Percentiles rank a stretch among this genome's conserved stretches.
Evolutionary conservation across 495 filamentous ascomycete species (phyloP).

Genomic region (Copromyces sp.): DNA sequence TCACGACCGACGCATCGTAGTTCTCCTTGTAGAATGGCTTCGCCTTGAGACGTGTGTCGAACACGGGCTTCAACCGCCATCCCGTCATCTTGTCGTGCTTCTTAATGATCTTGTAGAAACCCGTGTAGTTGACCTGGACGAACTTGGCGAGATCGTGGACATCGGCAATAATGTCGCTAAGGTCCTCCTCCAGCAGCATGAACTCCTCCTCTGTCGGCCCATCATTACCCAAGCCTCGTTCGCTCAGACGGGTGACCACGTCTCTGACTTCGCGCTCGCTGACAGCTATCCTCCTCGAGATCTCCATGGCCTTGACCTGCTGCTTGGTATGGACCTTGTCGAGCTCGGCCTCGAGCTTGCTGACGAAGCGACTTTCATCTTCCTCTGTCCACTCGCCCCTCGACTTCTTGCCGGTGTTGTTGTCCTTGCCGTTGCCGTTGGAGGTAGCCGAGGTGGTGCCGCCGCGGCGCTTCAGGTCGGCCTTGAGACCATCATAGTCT

Average conservation of each 20-base stretch:
- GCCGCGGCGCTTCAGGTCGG: conserved; percentile 66
- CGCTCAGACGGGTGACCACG: conserved; percentile 64
- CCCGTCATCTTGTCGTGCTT: conserved; percentile 98
- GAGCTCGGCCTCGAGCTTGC: conserved; percentile 76
- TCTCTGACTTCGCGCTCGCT: conserved; percentile 83
- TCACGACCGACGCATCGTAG: conserved; percentile 92
- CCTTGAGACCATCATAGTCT: conserved; percentile 88
- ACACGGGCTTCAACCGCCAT: conserved; percentile 90
- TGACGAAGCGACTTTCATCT: conserved; percentile 82
- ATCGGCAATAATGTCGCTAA: conserved; percentile 97
- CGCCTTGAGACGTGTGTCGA: conserved; percentile 82
- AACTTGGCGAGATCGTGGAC: conserved; percentile 98
- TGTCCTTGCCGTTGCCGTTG: conserved; percentile 6
- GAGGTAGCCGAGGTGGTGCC: conserved; percentile 35
- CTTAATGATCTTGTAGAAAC: conserved; percentile 99
- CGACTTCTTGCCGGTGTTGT: conserved; percentile 14
- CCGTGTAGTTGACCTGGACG: conserved; percentile 95
- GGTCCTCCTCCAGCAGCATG: conserved; percentile 81
- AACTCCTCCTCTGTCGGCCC: conserved; percentile 83
- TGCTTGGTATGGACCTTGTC: conserved; percentile 97
- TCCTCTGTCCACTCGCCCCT: conserved; percentile 75
- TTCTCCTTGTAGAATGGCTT: conserved; percentile 98
- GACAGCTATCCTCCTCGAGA: conserved; percentile 74
- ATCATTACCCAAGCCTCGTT: conserved; percentile 42
- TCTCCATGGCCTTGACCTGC: conserved; percentile 89